Base-by-base conservation (phyloP, 179 eudicot genomes). In the Carnegiea gigantea region DNA sequence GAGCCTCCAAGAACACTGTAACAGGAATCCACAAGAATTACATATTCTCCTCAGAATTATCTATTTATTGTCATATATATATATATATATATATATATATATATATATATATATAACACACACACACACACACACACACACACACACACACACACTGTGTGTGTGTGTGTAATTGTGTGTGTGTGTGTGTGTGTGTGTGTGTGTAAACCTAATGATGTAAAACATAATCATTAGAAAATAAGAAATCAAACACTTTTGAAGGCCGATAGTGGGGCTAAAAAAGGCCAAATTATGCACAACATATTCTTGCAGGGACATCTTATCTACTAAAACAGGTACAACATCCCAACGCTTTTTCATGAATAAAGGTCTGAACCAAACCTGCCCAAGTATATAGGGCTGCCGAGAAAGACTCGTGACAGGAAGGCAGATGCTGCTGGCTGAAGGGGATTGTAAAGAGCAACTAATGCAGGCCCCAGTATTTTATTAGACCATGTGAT, bases 301-400 rank as follows among this genome's bases (percentile, higher is more conserved):
- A 38, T 17, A 40, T 60, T 36, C 21, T n/a, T 43, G 30, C 40
- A 75, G 38, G 8, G 33, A 24, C 21, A 59, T n/a, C 21, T 33
- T 72, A 36, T 43, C 14, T 38, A 74, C 17, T 65, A 48, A 7
- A 46, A 10, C 36, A 54, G 44, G 54, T 36, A 49, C 60, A 24
- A 49, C 12, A 80, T 76, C 62, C 53, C 12, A 70, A 67, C 15
- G 77, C 64, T 49, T 46, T 30, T 64, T 7, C 51, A 48, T 38
- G 33, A 23, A 49, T 28, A 65, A 26, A 79, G 23, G 15, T 77
- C 65, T 73, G 75, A 85, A 73, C 15, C 87, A 70, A 82, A 96
- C 99, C 99, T 96, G 89, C 99, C 98, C 87, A 94, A 85, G 85
- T 89, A 96, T 81, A 96, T 91, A 62, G 99, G 90, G 91, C 97